A percentile compares a stretch with the other conserved stretches of the same genome.
Conservation (phyloP, 1,139 yeast genomes). For the Kluyveromyces sp. region DNA sequence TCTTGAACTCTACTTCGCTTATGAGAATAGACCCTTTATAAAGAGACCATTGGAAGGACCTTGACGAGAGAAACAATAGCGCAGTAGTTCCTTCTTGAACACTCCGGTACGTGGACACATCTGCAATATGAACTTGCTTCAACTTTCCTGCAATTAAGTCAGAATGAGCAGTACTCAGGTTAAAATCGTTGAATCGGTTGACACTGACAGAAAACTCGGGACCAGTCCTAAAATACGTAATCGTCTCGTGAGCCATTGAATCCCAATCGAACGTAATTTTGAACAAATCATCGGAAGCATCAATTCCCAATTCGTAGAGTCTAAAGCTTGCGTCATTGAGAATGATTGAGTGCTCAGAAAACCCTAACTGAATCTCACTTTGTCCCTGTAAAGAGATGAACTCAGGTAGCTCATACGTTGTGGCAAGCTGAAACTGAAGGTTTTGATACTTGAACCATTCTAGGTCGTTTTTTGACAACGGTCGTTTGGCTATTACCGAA, state of each 20-base stretch:
- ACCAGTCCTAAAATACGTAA: background rate
- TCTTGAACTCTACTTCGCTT: background rate
- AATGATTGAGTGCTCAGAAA: background rate
- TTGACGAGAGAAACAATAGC: background rate
- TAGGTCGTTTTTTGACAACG: background rate
- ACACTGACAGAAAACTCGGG: background rate
- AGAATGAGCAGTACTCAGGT: background rate
- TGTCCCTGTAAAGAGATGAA: slow-evolving; percentile 2
- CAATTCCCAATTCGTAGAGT: background rate
- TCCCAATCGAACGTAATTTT: background rate
- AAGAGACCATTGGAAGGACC: background rate
- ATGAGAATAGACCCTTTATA: background rate
- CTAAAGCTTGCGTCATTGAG: background rate
- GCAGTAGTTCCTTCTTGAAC: background rate
- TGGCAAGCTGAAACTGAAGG: background rate
- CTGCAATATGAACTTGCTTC: background rate
- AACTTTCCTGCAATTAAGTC: background rate
- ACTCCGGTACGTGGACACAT: background rate
- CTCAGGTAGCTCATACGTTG: background rate
- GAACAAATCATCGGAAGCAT: slow-evolving; percentile 1
- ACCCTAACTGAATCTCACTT: background rate
- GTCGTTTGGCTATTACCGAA: background rate
- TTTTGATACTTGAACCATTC: slow-evolving; percentile 6
- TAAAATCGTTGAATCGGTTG: slow-evolving; percentile 2
- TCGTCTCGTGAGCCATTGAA: background rate